A percentile compares a stretch with the other conserved stretches of the same genome.
Evolutionary conservation across 371 early-diverging fungal genomes (phyloP).

Genomic region (Rhizopus sp.): DNA sequence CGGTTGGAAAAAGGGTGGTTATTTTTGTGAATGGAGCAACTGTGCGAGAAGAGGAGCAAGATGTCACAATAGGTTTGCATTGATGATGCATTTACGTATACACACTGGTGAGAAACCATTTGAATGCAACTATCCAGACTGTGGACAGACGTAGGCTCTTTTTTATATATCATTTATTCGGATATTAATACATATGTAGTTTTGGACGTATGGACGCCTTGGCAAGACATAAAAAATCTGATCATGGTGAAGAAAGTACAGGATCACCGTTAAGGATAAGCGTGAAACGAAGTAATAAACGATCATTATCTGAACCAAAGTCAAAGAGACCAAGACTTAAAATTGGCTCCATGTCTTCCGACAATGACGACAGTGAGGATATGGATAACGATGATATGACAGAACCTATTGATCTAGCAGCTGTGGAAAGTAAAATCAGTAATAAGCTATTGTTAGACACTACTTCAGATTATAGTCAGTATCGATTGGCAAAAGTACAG

Average conservation of each 20-base stretch:
- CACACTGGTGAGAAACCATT: slow-evolving; percentile 75
- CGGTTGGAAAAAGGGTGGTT: slow-evolving; percentile 65
- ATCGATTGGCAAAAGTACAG: slow-evolving; percentile 55
- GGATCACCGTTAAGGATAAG: not conserved
- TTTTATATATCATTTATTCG: not conserved
- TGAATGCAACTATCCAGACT: slow-evolving; percentile 48
- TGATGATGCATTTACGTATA: slow-evolving; percentile 68
- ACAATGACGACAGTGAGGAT: not conserved
- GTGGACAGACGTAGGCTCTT: slow-evolving; percentile 44
- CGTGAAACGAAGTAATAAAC: not conserved
- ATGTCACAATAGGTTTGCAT: slow-evolving; percentile 65
- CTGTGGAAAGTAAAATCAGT: slow-evolving; percentile 7
- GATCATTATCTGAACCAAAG: slow-evolving; percentile 1
- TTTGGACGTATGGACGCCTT: slow-evolving; percentile 52
- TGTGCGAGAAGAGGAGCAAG: slow-evolving; percentile 62
- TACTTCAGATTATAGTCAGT: slow-evolving; percentile 36
- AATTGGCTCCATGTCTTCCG: not conserved
- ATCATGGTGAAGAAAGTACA: slow-evolving; percentile 26
- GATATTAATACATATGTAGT: slow-evolving; percentile 14
- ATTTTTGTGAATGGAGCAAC: slow-evolving; percentile 64
- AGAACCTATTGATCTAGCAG: not conserved
- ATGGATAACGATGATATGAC: not conserved
- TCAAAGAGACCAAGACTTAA: slow-evolving; percentile 2
- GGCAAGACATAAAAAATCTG: slow-evolving; percentile 40
- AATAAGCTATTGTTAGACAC: not conserved